Base-by-base conservation (phyloP, 257 asterid genomes). In the Solanum lignicaule region DNA sequence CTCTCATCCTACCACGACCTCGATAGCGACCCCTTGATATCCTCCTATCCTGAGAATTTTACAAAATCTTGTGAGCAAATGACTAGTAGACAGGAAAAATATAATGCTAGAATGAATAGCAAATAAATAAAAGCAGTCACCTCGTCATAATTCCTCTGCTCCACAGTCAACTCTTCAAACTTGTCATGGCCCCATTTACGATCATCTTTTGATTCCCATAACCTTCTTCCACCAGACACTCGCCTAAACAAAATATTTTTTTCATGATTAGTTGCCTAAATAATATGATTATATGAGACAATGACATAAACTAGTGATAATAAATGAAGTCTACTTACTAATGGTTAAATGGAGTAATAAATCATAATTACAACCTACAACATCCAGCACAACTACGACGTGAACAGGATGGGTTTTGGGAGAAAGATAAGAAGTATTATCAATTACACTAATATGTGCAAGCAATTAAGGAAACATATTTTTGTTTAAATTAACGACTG, bases 121-220 rank as follows among this genome's bases (percentile, higher is more conserved):
- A 81, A 27, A 48, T 43, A 29, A 48, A 79, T 84, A 85, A 75
- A 29, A 76, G 89, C 68, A 89, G 29, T 90, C 91, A 97, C 99
- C 94, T 92, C 95, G 2, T 92, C 98, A 90, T 92, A 91, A 73
- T 88, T 91, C 89, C 94, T 92, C 89, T 95, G 98, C 68, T 93
- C 97, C 76, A 89, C 58, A 75, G 93, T 93, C 91, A 95, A 90
- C 92, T 97, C 98, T 89, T 97, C 99, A 89, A 93, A 97, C 94
- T 97, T 97, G 94, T 97, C 99, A 88, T 97, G 99, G 68, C 99
- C 99, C 99, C 99, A 97, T 94, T 95, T 97, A 90, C 93, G 92
- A 62, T 95, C 98, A 93, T 96, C 99, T 91, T 93, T 96, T 43
- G 96, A 95, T 86, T 96, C 98, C 99, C 99, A 96, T 87, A 95